Evolutionary conservation across 2,329 filamentous ascomycete species (phyloP).

Genomic region (Ramularia endophylla): DNA sequence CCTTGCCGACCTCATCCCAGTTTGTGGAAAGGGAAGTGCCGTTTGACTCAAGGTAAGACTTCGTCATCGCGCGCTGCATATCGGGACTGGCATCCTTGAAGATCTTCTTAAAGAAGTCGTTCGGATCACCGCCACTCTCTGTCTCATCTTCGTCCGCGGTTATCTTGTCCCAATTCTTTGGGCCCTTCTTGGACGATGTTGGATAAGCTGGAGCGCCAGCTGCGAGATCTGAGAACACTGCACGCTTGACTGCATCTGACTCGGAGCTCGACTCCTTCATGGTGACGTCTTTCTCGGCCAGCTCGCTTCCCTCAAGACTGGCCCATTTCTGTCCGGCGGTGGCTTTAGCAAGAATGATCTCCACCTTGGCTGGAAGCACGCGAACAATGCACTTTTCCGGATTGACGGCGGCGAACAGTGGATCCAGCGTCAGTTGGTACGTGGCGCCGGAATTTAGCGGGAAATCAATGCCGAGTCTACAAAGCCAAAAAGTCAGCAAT

Average conservation of each 20-base stretch:
- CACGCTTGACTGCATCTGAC: conserved; percentile 10
- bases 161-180: conserved; percentile 90
- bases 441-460: conserved; percentile 47
- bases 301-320: conserved; percentile 44
- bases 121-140: conserved; percentile 57
- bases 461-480: conserved; percentile 55
- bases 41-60: conserved; percentile 91
- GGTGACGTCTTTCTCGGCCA: background rate
- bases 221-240: conserved; percentile 14
- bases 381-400: conserved; percentile 53
- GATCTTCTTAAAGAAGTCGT: conserved; percentile 84
- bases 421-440: conserved; percentile 58
- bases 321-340: conserved; percentile 63
- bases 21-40: conserved; percentile 89
- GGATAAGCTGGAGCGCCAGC: conserved; percentile 61
- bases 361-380: conserved; percentile 73
- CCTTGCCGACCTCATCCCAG: conserved; percentile 73
- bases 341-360: conserved; percentile 66
- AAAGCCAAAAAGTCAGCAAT: too few species aligned
- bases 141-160: conserved; percentile 46
- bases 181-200: conserved; percentile 74
- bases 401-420: conserved; percentile 63
- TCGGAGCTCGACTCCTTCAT: conserved; percentile 4
- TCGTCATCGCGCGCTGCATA: conserved; percentile 90
- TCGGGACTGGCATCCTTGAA: conserved; percentile 73